phyloP scores from a whole-genome alignment of 2,329 filamentous ascomycete genomes.

The Exophiala sideris region DNA sequence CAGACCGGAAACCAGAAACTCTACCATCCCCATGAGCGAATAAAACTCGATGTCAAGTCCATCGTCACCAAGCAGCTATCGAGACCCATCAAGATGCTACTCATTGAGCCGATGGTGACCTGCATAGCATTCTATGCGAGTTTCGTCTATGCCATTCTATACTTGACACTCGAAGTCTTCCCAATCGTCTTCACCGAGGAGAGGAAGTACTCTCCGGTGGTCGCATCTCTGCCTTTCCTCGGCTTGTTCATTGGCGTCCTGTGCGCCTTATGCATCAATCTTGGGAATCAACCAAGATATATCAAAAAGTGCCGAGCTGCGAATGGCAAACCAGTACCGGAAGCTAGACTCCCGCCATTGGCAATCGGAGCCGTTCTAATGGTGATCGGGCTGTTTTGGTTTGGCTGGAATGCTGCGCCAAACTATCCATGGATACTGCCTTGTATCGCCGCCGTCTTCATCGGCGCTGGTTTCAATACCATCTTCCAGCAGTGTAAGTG shows the following conservation, averaged over 20 bases:
- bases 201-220: slow-evolving; percentile 42
- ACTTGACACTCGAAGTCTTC: slow-evolving; percentile 47
- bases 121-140: slow-evolving; percentile 45
- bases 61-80: slow-evolving; percentile 44
- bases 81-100: slow-evolving; percentile 44
- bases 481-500: slow-evolving; percentile 30
- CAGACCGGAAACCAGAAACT: slow-evolving; percentile 38
- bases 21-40: slow-evolving; percentile 46
- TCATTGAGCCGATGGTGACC: slow-evolving; percentile 48
- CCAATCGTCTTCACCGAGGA: slow-evolving; percentile 43
- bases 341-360: slow-evolving; percentile 46
- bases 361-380: slow-evolving; percentile 44
- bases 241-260: slow-evolving; percentile 46
- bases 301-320: slow-evolving; percentile 27
- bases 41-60: slow-evolving; percentile 40
- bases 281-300: slow-evolving; percentile 42
- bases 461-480: slow-evolving; percentile 40
- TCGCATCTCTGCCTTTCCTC: slow-evolving; percentile 46
- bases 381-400: slow-evolving; percentile 43
- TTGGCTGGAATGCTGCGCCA: slow-evolving; percentile 41
- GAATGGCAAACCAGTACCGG: slow-evolving; percentile 35
- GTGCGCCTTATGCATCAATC: slow-evolving; percentile 39
- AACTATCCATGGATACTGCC: slow-evolving; percentile 35
- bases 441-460: slow-evolving; percentile 36
- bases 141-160: slow-evolving; percentile 48